Percentiles rank a stretch among this genome's conserved stretches.
Conservation (phyloP, 208 protist genomes). For the Trichomonas gallinae region DNA sequence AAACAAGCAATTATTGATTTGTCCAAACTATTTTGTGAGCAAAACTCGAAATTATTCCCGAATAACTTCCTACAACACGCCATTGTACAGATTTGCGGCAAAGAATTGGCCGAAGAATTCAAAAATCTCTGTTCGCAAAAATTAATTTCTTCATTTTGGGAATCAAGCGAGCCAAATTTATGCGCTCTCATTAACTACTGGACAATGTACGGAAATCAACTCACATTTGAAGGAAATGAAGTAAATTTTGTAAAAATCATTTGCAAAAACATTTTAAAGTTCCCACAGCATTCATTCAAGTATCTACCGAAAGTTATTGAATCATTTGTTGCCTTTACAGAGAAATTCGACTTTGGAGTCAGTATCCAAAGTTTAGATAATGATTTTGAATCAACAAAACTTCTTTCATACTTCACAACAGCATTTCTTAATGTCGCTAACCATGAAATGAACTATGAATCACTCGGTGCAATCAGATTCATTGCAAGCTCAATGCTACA, state of each 20-base stretch:
- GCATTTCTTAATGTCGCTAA: background rate
- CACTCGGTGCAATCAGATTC: background rate
- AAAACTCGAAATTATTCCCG: background rate
- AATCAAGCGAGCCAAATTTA: background rate
- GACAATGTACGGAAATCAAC: background rate
- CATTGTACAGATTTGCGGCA: background rate
- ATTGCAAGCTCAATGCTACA: background rate
- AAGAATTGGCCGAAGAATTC: background rate
- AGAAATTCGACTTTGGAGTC: background rate
- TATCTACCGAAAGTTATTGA: background rate
- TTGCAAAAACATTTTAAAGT: background rate
- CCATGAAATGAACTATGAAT: background rate
- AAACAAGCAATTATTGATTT: background rate
- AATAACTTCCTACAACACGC: background rate
- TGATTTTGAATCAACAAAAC: background rate
- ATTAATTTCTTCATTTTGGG: background rate
- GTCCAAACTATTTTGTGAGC: background rate
- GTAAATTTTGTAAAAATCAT: background rate
- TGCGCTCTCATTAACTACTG: background rate
- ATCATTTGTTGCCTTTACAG: background rate
- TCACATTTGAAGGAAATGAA: background rate
- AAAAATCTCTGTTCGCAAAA: background rate
- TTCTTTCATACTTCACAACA: background rate
- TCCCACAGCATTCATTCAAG: background rate
- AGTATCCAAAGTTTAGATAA: background rate